phyloP scores from a whole-genome alignment of 805 yeast genomes.

The Henningerozyma blattae region DNA sequence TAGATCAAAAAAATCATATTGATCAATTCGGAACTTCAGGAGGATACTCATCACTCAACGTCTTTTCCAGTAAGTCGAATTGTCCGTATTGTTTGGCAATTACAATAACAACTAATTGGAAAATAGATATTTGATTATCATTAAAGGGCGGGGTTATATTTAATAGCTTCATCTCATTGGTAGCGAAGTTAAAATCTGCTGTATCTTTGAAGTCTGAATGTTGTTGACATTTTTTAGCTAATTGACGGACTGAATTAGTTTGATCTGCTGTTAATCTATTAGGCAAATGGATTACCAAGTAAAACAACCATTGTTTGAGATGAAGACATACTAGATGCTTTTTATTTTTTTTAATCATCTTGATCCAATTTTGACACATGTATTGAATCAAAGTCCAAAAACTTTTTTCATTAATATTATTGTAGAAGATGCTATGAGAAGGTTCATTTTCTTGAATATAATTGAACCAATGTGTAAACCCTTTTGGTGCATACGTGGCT shows the following conservation, averaged over 20 bases:
- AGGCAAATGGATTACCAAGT: conserved; percentile 18
- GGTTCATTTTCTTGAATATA: conserved; percentile 20
- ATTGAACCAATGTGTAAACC: conserved; percentile 20
- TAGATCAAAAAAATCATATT: no score
- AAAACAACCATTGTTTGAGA: conserved; percentile 17
- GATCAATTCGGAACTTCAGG: no score
- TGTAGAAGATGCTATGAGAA: conserved; percentile 7
- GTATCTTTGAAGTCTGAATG: no score
- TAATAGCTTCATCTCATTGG: no score
- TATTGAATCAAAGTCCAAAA: conserved; percentile 18
- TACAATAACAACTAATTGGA: conserved; percentile 10
- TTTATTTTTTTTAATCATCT: conserved; percentile 7
- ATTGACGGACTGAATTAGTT: conserved; percentile 16
- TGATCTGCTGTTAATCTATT: conserved; percentile 14
- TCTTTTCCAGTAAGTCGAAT: conserved; percentile 10
- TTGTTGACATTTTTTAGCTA: conserved; percentile 18
- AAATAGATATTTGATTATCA: conserved; percentile 3
- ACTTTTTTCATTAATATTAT: conserved; percentile 7
- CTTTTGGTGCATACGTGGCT: conserved; percentile 8
- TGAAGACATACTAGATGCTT: conserved; percentile 3
- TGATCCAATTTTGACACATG: conserved; percentile 19
- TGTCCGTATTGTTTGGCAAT: conserved; percentile 18
- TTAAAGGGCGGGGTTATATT: no score
- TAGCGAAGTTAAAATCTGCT: no score
- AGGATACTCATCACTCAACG: no score